Conservation (phyloP, 352 stramenopile species). For the Blastocystis sp. region DNA sequence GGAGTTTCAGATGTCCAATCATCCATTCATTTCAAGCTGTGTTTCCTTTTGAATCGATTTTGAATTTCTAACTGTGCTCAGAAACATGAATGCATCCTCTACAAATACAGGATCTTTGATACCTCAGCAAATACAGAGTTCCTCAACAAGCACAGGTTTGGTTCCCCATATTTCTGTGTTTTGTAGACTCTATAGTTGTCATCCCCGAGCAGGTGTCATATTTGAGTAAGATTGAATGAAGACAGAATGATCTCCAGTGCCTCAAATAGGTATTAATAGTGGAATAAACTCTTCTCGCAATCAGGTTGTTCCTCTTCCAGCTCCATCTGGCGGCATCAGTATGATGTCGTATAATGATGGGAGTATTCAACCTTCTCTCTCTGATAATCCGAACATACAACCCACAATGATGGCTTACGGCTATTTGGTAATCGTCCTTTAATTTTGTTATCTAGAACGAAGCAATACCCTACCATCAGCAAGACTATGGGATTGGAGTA, state of each 20-base stretch:
- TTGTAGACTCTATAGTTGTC: slow-evolving; percentile 41
- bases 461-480: background rate
- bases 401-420: background rate
- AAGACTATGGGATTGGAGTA: background rate
- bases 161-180: background rate
- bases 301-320: background rate
- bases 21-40: slow-evolving; percentile 39
- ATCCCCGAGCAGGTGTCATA: slow-evolving; percentile 45
- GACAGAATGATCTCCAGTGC: background rate
- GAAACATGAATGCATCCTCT: background rate
- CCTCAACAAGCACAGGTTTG: background rate
- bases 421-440: background rate
- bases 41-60: background rate
- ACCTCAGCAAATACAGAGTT: slow-evolving; percentile 21
- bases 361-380: background rate
- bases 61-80: background rate
- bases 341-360: slow-evolving; percentile 29
- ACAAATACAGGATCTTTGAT: background rate
- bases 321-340: background rate
- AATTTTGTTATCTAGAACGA: background rate
- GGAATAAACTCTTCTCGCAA: background rate
- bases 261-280: background rate
- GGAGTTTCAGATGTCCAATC: slow-evolving; percentile 14
- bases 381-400: background rate
- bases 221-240: background rate